These are phyloP conservation scores for Solanum sejunctum DNA, from an alignment of 257 asterid genomes.

Conservation along the genomic window DNA sequence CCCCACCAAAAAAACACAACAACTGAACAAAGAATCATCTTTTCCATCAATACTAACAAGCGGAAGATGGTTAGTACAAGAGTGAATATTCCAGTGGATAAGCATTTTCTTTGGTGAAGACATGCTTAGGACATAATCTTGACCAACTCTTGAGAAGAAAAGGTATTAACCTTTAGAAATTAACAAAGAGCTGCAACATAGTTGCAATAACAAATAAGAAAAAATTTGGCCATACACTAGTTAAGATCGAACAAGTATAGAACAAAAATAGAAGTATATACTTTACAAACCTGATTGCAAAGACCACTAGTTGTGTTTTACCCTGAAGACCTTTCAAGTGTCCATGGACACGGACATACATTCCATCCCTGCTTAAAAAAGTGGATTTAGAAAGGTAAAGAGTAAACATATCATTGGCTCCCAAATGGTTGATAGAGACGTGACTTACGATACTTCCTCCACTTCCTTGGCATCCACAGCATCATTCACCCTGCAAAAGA, in stretches of 20 bases:
- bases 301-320: conserved; percentile 47
- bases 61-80: not conserved
- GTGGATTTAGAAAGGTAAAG: not conserved
- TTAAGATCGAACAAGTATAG: not conserved
- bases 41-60: not conserved
- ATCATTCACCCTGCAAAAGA: conserved; percentile 64
- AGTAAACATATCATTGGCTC: not conserved
- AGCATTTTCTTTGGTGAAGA: not conserved
- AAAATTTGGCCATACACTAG: not conserved
- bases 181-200: not conserved
- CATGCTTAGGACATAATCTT: not conserved
- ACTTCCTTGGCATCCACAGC: conserved; percentile 62
- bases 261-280: not conserved
- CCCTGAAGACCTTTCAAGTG: conserved; percentile 51
- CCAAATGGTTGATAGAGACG: not conserved
- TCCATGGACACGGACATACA: conserved; percentile 69
- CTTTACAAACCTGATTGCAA: conserved; percentile 58
- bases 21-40: not conserved
- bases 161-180: not conserved
- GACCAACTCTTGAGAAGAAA: not conserved
- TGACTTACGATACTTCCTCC: conserved; percentile 34
- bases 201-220: not conserved
- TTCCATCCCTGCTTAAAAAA: conserved; percentile 43
- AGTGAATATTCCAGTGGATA: not conserved
- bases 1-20: not conserved